Conservation (phyloP, 2,329 filamentous ascomycete genomes). For the Aspergillus sp. region DNA sequence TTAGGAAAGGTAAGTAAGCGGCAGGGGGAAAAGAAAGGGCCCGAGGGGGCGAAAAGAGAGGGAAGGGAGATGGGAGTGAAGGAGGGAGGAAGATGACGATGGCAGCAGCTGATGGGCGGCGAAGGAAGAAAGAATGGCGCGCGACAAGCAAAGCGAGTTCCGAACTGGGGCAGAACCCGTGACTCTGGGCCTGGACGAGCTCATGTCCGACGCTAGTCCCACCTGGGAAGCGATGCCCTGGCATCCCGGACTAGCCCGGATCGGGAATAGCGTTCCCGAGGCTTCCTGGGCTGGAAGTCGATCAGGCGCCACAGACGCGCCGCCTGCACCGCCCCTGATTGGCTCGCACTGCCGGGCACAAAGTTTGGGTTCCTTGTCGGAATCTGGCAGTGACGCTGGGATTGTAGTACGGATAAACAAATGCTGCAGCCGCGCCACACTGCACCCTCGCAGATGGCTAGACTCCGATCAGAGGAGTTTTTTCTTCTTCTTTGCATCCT, state of each 20-base stretch:
- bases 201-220: slow-evolving; percentile 31
- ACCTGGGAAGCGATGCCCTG: slow-evolving; percentile 22
- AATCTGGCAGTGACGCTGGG: slow-evolving; percentile 7
- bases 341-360: slow-evolving; percentile 16
- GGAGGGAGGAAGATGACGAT: slow-evolving; percentile 20
- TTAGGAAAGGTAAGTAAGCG: slow-evolving; percentile 8
- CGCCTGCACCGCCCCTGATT: slow-evolving; percentile 20
- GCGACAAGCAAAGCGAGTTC: slow-evolving; percentile 17
- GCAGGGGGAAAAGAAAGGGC: slow-evolving; percentile 9
- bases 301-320: slow-evolving; percentile 28
- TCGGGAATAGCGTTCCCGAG: slow-evolving; percentile 40
- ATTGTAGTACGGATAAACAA: slow-evolving; percentile 15
- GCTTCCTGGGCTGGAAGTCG: slow-evolving; percentile 28
- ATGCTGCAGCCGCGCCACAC: background rate
- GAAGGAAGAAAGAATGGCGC: slow-evolving; percentile 2
- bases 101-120: slow-evolving; percentile 15
- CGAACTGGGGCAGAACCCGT: slow-evolving; percentile 34
- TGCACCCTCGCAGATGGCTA: background rate
- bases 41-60: slow-evolving; percentile 1
- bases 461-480: background rate
- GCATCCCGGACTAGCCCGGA: slow-evolving; percentile 19
- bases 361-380: slow-evolving; percentile 19
- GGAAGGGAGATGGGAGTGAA: background rate
- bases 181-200: slow-evolving; percentile 33
- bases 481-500: background rate